Evolutionary conservation across 1,284 basidiomycete genomes (phyloP).

Genomic region (Athelia psychrophila): DNA sequence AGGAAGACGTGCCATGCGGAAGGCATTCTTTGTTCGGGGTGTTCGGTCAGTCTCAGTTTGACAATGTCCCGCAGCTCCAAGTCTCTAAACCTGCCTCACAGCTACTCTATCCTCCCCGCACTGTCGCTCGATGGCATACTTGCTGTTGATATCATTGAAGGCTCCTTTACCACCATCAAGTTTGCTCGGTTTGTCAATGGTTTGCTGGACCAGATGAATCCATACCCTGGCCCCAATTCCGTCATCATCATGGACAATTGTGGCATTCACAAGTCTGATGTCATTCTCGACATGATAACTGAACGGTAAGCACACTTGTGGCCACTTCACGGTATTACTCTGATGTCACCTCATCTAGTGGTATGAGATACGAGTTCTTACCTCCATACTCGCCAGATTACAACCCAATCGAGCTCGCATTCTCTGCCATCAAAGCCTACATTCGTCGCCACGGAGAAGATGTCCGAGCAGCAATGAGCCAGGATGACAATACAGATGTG

Average conservation of each 20-base stretch:
- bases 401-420: conserved; percentile 30
- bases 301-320: conserved; percentile 23
- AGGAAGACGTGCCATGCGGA: conserved; percentile 5
- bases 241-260: conserved; percentile 35
- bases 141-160: conserved; percentile 16
- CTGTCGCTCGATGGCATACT: conserved; percentile 20
- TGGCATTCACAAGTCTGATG: conserved; percentile 25
- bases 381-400: conserved; percentile 32
- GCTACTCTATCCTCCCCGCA: conserved; percentile 19
- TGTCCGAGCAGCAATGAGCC: conserved; percentile 12
- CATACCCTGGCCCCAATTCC: conserved; percentile 25
- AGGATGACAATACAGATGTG: conserved; percentile 9
- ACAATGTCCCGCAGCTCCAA: too few species aligned
- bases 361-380: conserved; percentile 26
- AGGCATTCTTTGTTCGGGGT: conserved; percentile 10
- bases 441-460: conserved; percentile 17
- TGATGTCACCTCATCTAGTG: conserved; percentile 13
- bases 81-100: conserved; percentile 2
- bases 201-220: conserved; percentile 25
- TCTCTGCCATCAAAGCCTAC: conserved; percentile 28
- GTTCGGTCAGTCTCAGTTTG: conserved; percentile 6
- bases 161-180: conserved; percentile 10
- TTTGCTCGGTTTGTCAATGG: conserved; percentile 20
- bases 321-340: background rate
- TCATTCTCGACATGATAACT: conserved; percentile 24